Base-by-base conservation (phyloP, 2,329 filamentous ascomycete species). In the Alternaria viburni region DNA sequence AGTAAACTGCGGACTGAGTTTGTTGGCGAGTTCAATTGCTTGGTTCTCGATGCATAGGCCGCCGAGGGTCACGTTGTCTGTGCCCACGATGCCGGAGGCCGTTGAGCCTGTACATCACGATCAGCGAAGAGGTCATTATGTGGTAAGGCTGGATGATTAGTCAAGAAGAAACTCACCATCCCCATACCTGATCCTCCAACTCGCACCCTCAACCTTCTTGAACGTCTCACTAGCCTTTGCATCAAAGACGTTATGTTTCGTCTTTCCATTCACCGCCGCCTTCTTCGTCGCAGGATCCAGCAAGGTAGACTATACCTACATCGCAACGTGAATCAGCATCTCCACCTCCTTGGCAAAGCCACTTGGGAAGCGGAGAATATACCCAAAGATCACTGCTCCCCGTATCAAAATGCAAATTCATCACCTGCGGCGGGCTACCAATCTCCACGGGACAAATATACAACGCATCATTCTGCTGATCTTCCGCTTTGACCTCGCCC, bases 351-450 rank as follows among this genome's bases (percentile, higher is more conserved):
- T n/a, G n/a, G n/a, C n/a, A n/a, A n/a, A n/a, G n/a, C n/a, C n/a
- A n/a, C n/a, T n/a, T n/a, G n/a, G n/a, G 4, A 21, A 21, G 21
- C 21, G 21, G 3, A 21, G 21, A 21, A 3, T 21, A 21, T 3
- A 88, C 81, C 90, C 89, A 92, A 21, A 91, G 82, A 81, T 92
- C 90, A 19, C 89, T 85, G 11, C 88, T 91, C 19, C 90, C 90
- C 43, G 90, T 91, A 75, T 93, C 90, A 65, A 92, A 91, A 72
- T 91, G 86, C 13, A 92, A 77, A 66, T 84, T 85, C 57, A 82
- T 60, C 11, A 58, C 87, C 80, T 92, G 90, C 1, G 84, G 78
- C 15, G 90, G 90, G 2, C 86, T 89, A 26, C 91, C 91, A 64
- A 93, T 89, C 13, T 80, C 74, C 25, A 92, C 86, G 28, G 86